phyloP scores from a whole-genome alignment of 306 rosid genomes.

The Macrotyloma uniflorum region DNA sequence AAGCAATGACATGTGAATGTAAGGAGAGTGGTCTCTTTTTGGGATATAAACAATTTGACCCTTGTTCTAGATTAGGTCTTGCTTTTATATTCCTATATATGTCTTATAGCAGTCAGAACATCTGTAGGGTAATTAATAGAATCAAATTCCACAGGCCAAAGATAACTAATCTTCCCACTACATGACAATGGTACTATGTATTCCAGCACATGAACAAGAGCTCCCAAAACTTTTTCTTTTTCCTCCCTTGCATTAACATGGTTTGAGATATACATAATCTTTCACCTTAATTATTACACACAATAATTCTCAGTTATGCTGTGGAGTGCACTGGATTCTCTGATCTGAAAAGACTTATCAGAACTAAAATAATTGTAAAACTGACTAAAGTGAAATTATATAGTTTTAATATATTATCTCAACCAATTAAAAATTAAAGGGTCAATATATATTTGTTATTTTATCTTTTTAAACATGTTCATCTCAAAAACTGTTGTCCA shows the following conservation, averaged over 20 bases:
- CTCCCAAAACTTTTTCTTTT: slow-evolving; percentile 4
- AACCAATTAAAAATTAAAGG: background rate
- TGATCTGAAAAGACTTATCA: slow-evolving; percentile 1
- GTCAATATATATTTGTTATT: too few species aligned
- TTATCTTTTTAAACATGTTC: too few species aligned
- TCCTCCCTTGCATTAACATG: slow-evolving; percentile 36
- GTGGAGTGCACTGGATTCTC: slow-evolving; percentile 20
- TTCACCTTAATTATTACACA: slow-evolving; percentile 28
- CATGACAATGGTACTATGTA: slow-evolving; percentile 48
- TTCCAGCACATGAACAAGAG: slow-evolving; percentile 40
- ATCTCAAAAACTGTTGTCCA: too few species aligned
- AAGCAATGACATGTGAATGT: slow-evolving; percentile 44
- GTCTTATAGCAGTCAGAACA: slow-evolving; percentile 22
- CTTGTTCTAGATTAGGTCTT: slow-evolving; percentile 45
- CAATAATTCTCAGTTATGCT: background rate
- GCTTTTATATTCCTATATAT: slow-evolving; percentile 32
- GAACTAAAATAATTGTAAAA: background rate
- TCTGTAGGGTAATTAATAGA: slow-evolving; percentile 21
- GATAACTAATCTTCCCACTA: slow-evolving; percentile 51
- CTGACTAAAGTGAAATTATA: background rate
- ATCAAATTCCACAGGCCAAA: slow-evolving; percentile 7
- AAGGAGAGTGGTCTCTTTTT: slow-evolving; percentile 37
- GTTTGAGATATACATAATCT: slow-evolving; percentile 24
- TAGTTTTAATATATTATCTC: background rate
- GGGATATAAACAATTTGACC: slow-evolving; percentile 36